Conservation (phyloP, 2,329 filamentous ascomycete genomes). For the Pyrenophora graminea region DNA sequence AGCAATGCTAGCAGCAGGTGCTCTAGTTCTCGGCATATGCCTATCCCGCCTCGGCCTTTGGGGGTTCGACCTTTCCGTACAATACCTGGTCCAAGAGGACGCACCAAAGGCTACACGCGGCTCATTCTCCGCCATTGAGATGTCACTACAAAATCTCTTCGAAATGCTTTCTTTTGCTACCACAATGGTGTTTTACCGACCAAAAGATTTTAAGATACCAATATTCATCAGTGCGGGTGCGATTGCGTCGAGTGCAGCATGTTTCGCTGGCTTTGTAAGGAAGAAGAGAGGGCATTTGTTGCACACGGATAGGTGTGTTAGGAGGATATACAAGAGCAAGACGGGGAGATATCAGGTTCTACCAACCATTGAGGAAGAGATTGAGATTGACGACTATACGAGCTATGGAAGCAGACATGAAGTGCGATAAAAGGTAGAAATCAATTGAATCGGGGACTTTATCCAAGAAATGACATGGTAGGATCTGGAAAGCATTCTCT, state of each 20-base stretch:
- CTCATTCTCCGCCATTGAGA: constrained; percentile 70
- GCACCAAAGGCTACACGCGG: constrained; percentile 56
- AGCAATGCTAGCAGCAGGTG: constrained; percentile 29
- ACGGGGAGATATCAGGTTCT: constrained; percentile 23
- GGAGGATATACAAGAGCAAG: constrained; percentile 20
- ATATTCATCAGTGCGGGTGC: constrained; percentile 62
- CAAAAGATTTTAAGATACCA: constrained; percentile 68
- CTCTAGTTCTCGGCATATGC: constrained; percentile 47
- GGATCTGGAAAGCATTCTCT: neutral
- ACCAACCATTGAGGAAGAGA: constrained; percentile 31
- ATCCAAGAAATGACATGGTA: neutral
- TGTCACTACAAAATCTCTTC: constrained; percentile 69
- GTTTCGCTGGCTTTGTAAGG: constrained; percentile 63
- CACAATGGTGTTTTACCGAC: constrained; percentile 67
- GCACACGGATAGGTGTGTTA: constrained; percentile 28
- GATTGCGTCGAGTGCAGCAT: constrained; percentile 53
- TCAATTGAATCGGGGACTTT: neutral
- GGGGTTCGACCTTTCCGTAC: constrained; percentile 55
- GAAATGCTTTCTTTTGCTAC: constrained; percentile 69
- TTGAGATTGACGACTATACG: constrained; percentile 12
- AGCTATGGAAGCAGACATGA: neutral
- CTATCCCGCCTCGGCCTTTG: constrained; percentile 52
- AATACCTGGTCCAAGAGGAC: constrained; percentile 54
- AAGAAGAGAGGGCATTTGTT: constrained; percentile 60
- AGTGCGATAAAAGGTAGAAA: neutral